A percentile compares a stretch with the other conserved stretches of the same genome.
These are phyloP conservation scores for Alternaria longipes DNA, from an alignment of 2,329 filamentous ascomycete genomes.

Conservation along the genomic window DNA sequence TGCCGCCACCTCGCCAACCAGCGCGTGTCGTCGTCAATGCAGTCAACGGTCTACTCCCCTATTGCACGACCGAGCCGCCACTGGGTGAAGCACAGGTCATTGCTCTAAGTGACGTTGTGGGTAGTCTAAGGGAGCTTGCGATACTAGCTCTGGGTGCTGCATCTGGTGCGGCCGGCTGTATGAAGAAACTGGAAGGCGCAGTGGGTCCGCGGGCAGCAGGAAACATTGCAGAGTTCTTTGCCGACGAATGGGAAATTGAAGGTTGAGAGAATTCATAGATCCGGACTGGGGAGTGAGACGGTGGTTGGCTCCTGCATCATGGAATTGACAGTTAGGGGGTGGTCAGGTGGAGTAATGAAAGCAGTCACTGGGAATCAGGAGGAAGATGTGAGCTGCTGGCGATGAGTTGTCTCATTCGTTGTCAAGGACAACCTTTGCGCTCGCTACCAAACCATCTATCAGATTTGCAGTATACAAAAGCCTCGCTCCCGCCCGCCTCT, in stretches of 20 bases:
- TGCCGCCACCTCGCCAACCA: constrained; percentile 3
- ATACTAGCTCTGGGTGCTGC: constrained; percentile 36
- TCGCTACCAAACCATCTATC: not conserved
- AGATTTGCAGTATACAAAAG: not conserved
- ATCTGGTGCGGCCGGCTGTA: constrained; percentile 22
- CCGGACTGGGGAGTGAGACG: not conserved
- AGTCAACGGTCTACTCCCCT: constrained; percentile 39
- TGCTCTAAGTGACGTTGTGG: constrained; percentile 44
- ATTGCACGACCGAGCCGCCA: constrained; percentile 36
- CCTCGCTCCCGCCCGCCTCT: not conserved
- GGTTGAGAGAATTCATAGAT: constrained; percentile 3
- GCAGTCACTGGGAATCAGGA: not conserved
- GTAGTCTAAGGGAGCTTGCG: constrained; percentile 44
- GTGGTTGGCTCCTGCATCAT: not conserved
- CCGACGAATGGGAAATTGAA: constrained; percentile 43
- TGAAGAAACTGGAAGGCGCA: constrained; percentile 27
- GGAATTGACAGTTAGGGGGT: not conserved
- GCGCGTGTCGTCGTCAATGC: constrained; percentile 7
- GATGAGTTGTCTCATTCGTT: not conserved
- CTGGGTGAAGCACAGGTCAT: constrained; percentile 40
- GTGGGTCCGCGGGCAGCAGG: constrained; percentile 32
- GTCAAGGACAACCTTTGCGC: not conserved
- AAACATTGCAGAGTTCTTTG: constrained; percentile 45
- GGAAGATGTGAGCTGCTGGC: not conserved
- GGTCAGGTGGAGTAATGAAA: not conserved